Conservation (phyloP, 2,329 filamentous ascomycete species). For the Penicillium hesseltinei region DNA sequence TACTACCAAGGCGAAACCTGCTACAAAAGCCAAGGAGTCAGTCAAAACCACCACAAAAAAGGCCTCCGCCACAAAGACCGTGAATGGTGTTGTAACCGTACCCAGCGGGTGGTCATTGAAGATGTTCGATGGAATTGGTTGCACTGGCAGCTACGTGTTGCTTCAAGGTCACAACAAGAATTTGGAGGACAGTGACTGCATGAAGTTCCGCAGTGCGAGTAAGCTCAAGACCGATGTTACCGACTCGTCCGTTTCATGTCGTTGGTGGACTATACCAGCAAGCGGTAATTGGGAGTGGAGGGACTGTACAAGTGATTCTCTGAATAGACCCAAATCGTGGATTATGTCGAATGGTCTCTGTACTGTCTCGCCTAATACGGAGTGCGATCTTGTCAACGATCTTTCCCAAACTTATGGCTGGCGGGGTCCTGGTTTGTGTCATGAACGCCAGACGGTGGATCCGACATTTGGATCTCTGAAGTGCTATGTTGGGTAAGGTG, state of each 20-base stretch:
- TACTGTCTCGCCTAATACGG: background rate
- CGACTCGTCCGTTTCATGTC: background rate
- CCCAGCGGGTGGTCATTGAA: background rate
- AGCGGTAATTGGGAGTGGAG: background rate
- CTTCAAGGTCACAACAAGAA: slow-evolving; percentile 4
- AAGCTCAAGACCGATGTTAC: background rate
- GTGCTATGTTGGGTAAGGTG: slow-evolving; percentile 5
- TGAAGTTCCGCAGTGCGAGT: background rate
- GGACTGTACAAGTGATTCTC: background rate
- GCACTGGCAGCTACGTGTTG: background rate
- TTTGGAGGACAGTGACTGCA: background rate
- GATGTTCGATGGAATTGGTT: background rate
- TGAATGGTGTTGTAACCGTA: background rate
- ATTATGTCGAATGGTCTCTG: slow-evolving; percentile 5
- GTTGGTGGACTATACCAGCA: background rate
- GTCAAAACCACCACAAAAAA: background rate
- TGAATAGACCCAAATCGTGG: background rate
- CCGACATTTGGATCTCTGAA: slow-evolving; percentile 2
- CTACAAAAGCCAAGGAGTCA: background rate
- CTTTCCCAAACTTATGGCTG: slow-evolving; percentile 7
- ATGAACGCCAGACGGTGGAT: background rate
- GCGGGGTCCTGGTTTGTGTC: background rate
- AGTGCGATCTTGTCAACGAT: background rate
- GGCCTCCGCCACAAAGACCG: background rate
- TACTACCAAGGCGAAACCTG: too few relatives aligned